Base-by-base conservation (phyloP, 2,329 filamentous ascomycete species). In the Hansfordia pulvinata region DNA sequence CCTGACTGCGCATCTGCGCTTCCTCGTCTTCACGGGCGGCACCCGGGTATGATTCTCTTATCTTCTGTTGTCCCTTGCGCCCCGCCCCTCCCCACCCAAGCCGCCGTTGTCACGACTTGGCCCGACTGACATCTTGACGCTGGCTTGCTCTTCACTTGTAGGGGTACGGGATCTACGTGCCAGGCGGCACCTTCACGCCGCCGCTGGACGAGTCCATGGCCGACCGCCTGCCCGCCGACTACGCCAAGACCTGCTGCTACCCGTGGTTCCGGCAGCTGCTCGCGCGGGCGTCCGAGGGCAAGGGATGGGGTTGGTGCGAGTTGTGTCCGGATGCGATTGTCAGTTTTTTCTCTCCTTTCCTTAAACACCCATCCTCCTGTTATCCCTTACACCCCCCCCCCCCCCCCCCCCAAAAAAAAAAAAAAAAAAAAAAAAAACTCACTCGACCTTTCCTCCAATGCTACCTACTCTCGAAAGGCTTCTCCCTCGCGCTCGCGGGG, bases 131-230 rank as follows among this genome's bases (percentile, higher is more conserved):
- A 19, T 9, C 23, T 7, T 24, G 16, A n/a, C n/a, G n/a, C n/a
- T n/a, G n/a, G n/a, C n/a, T 24, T 24, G 6, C n/a, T 8, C 20
- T 20, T 15, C 15, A 15, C 8, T 4, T 13, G 19, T 4, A 54
- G 47, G 52, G 50, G 6, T 57, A 56, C 17, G 53, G 49, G 4
- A 56, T 56, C 11, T 55, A 55, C 22, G 27, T 37, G 0, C 43
- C 49, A 0, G 44, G 42, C 0, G 48, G 50, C 11, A 46, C 42
- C 0, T 54, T 54, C 30, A 33, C 27, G 3, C 27, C 50, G 7
- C 51, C 50, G 0, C 32, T 56, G 4, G 17, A 35, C 2, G 51
- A 54, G 20, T 37, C 36, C 4, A 49, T 55, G 41, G 45, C 42
- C 10, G 39, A 48, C 12, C 36, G 34, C 2, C 35, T 56, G 1